Conservation (phyloP, 768 basidiomycete species). For the Tricholoma flavovirens region DNA sequence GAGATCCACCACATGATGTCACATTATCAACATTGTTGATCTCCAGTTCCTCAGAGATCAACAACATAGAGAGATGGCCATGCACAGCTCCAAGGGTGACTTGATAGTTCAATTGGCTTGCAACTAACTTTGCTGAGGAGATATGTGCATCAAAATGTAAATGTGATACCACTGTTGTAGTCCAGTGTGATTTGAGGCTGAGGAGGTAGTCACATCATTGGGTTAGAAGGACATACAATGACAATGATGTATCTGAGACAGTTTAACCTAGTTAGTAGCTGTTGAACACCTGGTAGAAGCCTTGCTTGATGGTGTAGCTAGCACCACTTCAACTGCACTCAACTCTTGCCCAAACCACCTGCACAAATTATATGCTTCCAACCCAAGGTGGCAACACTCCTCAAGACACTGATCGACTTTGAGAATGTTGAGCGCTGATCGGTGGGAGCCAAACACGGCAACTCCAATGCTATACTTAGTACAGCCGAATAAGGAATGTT, state of each 20-base stretch:
- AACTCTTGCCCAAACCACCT: slow-evolving; percentile 1
- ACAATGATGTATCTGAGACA: not conserved
- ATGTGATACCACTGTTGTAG: not conserved
- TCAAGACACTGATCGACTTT: slow-evolving; percentile 12
- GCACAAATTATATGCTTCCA: slow-evolving; percentile 9
- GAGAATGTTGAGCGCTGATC: too few species aligned
- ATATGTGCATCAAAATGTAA: not conserved
- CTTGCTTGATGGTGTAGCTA: slow-evolving; percentile 1
- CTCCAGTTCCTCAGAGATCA: not conserved
- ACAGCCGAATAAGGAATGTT: too few species aligned
- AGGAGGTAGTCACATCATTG: not conserved
- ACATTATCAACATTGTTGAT: not conserved
- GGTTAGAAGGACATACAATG: slow-evolving; percentile 1
- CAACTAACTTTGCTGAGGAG: not conserved
- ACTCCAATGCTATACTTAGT: too few species aligned
- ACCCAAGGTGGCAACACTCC: slow-evolving; percentile 12
- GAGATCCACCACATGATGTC: not conserved
- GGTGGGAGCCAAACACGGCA: too few species aligned
- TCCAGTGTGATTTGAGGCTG: not conserved
- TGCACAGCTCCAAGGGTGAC: too few species aligned
- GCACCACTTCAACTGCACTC: not conserved
- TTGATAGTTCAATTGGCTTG: not conserved
- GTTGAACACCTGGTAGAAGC: not conserved
- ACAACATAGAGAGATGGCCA: not conserved
- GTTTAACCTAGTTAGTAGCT: not conserved